Percentiles rank a stretch among this genome's conserved stretches.
Evolutionary conservation across 208 protist species (phyloP).

Genomic region (Vickermania spadyakhi): DNA sequence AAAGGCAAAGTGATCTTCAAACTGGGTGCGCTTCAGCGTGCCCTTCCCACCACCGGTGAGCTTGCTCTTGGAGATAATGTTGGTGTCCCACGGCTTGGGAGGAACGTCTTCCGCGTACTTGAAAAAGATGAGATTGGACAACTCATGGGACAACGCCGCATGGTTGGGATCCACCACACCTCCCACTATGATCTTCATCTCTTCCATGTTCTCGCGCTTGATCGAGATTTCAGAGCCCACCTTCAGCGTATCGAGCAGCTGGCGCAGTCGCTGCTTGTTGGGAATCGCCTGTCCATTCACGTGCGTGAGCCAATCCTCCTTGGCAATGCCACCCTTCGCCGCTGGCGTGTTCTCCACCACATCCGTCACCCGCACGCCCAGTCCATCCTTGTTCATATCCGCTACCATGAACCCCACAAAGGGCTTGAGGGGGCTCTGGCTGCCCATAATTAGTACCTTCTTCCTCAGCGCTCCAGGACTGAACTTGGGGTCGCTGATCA

Average conservation of each 20-base stretch:
- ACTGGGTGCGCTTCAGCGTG: background rate
- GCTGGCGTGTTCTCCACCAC: constrained; percentile 73
- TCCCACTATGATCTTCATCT: constrained; percentile 79
- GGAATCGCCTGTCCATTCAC: constrained; percentile 55
- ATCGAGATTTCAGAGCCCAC: constrained; percentile 80
- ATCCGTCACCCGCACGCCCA: constrained; percentile 81
- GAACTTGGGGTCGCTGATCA: constrained; percentile 85
- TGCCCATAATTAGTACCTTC: constrained; percentile 70
- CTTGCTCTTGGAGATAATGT: constrained; percentile 20
- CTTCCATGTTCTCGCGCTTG: constrained; percentile 74
- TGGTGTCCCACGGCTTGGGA: constrained; percentile 60
- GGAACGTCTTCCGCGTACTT: constrained; percentile 31
- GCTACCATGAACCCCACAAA: constrained; percentile 83
- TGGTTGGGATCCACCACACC: constrained; percentile 63
- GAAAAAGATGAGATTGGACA: constrained; percentile 78
- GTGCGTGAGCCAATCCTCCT: constrained; percentile 87
- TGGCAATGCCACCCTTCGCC: constrained; percentile 65
- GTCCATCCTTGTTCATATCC: constrained; percentile 83
- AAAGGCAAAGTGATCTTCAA: constrained; percentile 53
- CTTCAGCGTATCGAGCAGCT: constrained; percentile 39
- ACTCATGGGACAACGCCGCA: constrained; percentile 25
- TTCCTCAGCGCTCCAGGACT: constrained; percentile 74
- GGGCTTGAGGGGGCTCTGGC: constrained; percentile 61
- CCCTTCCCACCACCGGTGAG: constrained; percentile 19
- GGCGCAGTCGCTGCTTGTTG: constrained; percentile 77